phyloP scores from a whole-genome alignment of 495 filamentous ascomycete genomes.

The Aspergillus bridgeri region DNA sequence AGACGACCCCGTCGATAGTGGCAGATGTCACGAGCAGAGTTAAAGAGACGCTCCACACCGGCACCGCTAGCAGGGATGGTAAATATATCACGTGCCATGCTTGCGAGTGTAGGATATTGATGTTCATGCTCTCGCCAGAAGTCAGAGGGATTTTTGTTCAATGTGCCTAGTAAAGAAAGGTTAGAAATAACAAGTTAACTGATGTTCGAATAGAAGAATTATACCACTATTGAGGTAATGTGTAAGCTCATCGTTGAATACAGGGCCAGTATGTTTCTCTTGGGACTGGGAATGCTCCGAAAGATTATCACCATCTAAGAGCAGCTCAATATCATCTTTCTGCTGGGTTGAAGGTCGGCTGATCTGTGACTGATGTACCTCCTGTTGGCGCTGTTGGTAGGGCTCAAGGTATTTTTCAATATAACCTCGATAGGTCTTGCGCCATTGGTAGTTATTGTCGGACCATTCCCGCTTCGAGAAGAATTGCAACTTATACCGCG shows the following conservation, averaged over 20 bases:
- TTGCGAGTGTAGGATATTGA: constrained; percentile 12
- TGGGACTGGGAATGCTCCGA: constrained; percentile 8
- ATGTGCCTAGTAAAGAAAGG: neutral
- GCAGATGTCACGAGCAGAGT: constrained; percentile 16
- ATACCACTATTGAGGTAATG: constrained; percentile 14
- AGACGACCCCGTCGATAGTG: constrained; percentile 12
- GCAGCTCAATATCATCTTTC: constrained; percentile 11
- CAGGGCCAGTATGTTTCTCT: neutral
- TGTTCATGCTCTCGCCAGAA: constrained; percentile 16
- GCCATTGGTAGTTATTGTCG: neutral
- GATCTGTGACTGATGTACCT: no score
- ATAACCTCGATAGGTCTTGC: neutral
- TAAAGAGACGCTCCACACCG: constrained; percentile 18
- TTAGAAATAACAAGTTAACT: constrained; percentile 1
- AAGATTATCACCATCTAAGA: constrained; percentile 1
- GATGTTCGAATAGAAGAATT: constrained; percentile 3
- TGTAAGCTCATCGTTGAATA: constrained; percentile 9
- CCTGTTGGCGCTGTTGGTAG: no score
- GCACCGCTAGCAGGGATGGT: constrained; percentile 12
- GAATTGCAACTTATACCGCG: no score
- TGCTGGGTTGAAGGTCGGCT: neutral
- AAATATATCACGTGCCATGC: constrained; percentile 12
- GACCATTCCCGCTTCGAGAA: no score
- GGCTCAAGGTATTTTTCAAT: no score
- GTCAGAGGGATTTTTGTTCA: neutral